These are phyloP conservation scores for Verticillium dahliae DNA, from an alignment of 2,329 filamentous ascomycete species.

Conservation along the genomic window DNA sequence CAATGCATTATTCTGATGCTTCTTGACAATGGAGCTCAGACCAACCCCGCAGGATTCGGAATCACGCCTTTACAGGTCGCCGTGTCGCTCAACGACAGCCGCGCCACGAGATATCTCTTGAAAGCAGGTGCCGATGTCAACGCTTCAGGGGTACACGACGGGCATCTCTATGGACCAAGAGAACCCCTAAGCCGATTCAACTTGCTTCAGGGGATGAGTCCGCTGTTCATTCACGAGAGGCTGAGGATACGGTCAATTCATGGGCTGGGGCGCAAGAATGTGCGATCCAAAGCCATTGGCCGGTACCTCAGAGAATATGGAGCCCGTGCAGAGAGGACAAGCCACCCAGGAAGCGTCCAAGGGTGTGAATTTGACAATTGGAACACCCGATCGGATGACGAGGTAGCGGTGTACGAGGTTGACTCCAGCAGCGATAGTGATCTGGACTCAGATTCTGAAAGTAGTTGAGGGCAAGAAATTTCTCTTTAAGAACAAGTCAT, in stretches of 20 bases:
- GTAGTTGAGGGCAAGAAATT: too few species aligned
- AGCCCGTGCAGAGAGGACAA: neutral
- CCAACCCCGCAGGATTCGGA: neutral
- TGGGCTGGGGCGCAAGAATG: too few species aligned
- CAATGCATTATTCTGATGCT: neutral
- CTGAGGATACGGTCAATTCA: too few species aligned
- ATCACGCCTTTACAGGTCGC: neutral
- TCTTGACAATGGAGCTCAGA: neutral
- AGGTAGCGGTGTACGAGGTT: neutral
- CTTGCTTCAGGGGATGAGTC: neutral
- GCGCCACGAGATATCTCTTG: neutral
- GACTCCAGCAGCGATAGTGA: neutral
- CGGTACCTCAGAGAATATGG: neutral
- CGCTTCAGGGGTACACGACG: neutral
- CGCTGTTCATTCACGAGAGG: neutral
- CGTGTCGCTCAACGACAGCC: neutral
- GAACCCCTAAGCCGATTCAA: neutral
- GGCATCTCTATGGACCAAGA: neutral
- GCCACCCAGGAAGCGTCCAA: neutral
- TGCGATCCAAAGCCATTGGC: neutral
- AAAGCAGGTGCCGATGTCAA: neutral
- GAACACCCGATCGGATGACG: neutral
- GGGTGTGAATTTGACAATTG: neutral
- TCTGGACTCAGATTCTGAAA: neutral
- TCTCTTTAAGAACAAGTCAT: neutral